Conservation (phyloP, 768 basidiomycete genomes). For the Amanita polypyramis region DNA sequence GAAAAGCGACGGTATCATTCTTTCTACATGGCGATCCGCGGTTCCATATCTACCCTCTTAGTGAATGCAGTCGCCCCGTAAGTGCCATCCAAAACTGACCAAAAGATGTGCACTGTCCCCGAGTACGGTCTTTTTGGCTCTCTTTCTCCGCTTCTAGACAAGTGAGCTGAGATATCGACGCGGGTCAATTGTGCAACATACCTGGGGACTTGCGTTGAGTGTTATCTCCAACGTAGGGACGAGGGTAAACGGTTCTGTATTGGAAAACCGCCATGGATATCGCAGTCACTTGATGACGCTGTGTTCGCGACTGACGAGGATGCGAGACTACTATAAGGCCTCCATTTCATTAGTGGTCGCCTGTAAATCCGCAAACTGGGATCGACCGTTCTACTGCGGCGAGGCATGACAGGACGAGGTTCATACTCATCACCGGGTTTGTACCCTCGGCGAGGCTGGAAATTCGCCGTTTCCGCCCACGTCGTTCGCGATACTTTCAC, state of each 20-base stretch:
- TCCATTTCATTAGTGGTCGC: neutral
- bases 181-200: neutral
- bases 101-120: too few relatives aligned
- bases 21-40: neutral
- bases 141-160: neutral
- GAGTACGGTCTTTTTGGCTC: too few relatives aligned
- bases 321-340: neutral
- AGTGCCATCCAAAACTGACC: too few relatives aligned
- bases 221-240: neutral
- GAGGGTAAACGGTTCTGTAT: neutral
- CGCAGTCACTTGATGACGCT: neutral
- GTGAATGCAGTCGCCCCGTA: too few relatives aligned
- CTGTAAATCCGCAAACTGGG: neutral
- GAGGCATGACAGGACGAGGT: neutral
- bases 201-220: neutral
- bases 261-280: neutral
- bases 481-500: constrained; percentile 26
- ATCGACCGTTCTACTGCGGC: neutral
- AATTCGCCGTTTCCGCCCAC: constrained; percentile 46
- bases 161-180: neutral
- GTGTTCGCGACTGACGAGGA: neutral
- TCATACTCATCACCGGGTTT: neutral
- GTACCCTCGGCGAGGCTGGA: constrained; percentile 18
- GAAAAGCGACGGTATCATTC: too few relatives aligned
- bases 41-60: neutral